Percentiles rank a stretch among this genome's conserved stretches.
Evolutionary conservation across 495 filamentous ascomycete genomes (phyloP).

Genomic region (Hypoxylon trugodes): DNA sequence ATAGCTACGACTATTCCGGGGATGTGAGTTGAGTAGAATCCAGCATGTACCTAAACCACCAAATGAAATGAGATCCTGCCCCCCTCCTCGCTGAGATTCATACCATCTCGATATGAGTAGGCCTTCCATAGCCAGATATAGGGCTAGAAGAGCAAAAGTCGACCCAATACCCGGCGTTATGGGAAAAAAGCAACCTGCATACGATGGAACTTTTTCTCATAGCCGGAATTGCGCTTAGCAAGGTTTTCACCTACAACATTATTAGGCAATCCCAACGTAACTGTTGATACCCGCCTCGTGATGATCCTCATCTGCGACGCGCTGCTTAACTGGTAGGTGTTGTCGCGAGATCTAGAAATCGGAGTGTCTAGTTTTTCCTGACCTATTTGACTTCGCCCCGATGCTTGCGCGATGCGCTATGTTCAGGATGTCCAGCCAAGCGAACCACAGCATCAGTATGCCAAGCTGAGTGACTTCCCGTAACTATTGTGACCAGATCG

Average conservation of each 20-base stretch:
- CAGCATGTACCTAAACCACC: too few species aligned
- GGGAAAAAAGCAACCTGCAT: too few species aligned
- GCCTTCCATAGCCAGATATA: conserved; percentile 77
- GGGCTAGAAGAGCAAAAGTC: conserved; percentile 68
- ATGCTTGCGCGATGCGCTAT: conserved; percentile 75
- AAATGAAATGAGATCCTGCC: too few species aligned
- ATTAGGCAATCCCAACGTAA: too few species aligned
- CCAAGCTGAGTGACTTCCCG: too few species aligned
- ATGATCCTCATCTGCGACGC: conserved; percentile 71
- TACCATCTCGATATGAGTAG: conserved; percentile 76
- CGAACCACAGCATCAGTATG: conserved; percentile 62
- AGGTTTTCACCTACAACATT: conserved; percentile 83
- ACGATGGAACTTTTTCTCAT: too few species aligned
- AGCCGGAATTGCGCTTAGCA: too few species aligned
- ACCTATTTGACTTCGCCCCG: conserved; percentile 66
- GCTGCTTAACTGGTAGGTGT: conserved; percentile 74
- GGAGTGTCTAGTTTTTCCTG: conserved; percentile 60
- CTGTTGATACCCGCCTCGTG: too few species aligned
- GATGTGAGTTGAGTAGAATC: too few species aligned
- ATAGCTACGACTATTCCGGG: too few species aligned
- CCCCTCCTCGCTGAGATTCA: conserved; percentile 74
- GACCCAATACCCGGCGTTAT: conserved; percentile 75
- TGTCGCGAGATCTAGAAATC: conserved; percentile 68
- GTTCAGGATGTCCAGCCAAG: conserved; percentile 64
- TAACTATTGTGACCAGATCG: too few species aligned